phyloP scores from a whole-genome alignment of 176 grass and related monocot genomes.

The Juncus effusus region DNA sequence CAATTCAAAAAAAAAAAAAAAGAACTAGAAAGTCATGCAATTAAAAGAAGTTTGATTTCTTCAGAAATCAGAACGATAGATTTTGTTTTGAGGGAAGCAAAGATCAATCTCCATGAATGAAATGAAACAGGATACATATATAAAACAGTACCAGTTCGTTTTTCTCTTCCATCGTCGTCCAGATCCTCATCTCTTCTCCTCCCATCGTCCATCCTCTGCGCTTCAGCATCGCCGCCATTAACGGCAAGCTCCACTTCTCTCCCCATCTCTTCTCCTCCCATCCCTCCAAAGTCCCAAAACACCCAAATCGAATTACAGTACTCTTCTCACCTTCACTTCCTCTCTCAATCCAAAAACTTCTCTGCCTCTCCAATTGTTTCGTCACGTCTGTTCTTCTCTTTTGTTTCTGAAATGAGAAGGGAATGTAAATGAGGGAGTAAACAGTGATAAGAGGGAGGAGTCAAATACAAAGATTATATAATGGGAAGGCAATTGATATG shows the following conservation, averaged over 20 bases:
- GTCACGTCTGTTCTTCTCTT: not conserved
- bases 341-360: not conserved
- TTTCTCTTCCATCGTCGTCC: constrained; percentile 72
- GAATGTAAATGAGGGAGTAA: not conserved
- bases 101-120: too few relatives aligned
- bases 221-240: constrained; percentile 7
- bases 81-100: too few relatives aligned
- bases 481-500: too few relatives aligned
- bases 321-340: not conserved
- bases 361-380: not conserved
- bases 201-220: constrained; percentile 3
- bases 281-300: too few relatives aligned
- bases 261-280: constrained; percentile 27
- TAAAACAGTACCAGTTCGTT: constrained; percentile 42
- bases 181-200: constrained; percentile 12
- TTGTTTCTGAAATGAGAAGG: not conserved
- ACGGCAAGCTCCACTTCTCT: constrained; percentile 53
- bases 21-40: too few relatives aligned
- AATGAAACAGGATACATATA: not conserved
- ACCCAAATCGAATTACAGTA: too few relatives aligned
- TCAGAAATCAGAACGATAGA: too few relatives aligned
- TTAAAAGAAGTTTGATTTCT: too few relatives aligned
- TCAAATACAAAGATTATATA: too few relatives aligned
- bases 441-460: too few relatives aligned
- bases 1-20: too few relatives aligned